Base-by-base conservation (phyloP, 139 green algal species). In the Ettlia oleoabundans region DNA sequence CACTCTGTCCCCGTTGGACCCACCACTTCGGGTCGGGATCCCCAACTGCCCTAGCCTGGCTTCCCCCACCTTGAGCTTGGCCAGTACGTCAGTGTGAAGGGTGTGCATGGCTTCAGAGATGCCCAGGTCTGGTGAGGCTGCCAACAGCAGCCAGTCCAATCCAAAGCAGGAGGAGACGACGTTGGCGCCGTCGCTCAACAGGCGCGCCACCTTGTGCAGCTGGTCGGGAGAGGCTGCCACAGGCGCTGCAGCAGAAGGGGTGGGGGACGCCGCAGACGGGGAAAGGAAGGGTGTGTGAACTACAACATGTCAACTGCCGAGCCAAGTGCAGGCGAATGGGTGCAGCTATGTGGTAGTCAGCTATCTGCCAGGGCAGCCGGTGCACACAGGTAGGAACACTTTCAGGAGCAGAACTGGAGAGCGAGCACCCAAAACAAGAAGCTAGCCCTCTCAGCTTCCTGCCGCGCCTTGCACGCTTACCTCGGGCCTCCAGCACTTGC, bases 101-200 rank as follows among this genome's bases (percentile, higher is more conserved):
- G 40, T 32, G 30, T 28, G 3, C 73, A 80, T 52, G 7, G 53
- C 73, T 22, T 80, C 73, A 30, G 35, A 42, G 2, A 61, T 35
- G 15, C 73, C 53, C 47, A 33, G 22, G 13, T 80, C 73, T 24
- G 24, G 3, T 8, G 73, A 21, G 2, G 53, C 58, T 18, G 73
- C 73, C 2, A 28, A 9, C 35, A 80, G 73, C 51, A 80, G 24
- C 73, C 73, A 80, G 73, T 32, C 53, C 26, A 38, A 22, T 6
- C 42, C 10, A 13, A 22, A 26, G 37, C 73, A 80, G 9, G 73
- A 52, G 53, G 35, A 26, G 24, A 35, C 73, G 52, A 80, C 52
- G 2, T 51, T 30, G 73, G 53, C 26, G 7, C 32, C 33, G 2
- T 68, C 40, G 53, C 43, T 53, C 26, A 80, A 13, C 53, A 80